These are phyloP conservation scores for Ajuga reptans DNA, from an alignment of 305 asterid species.

Conservation along the genomic window DNA sequence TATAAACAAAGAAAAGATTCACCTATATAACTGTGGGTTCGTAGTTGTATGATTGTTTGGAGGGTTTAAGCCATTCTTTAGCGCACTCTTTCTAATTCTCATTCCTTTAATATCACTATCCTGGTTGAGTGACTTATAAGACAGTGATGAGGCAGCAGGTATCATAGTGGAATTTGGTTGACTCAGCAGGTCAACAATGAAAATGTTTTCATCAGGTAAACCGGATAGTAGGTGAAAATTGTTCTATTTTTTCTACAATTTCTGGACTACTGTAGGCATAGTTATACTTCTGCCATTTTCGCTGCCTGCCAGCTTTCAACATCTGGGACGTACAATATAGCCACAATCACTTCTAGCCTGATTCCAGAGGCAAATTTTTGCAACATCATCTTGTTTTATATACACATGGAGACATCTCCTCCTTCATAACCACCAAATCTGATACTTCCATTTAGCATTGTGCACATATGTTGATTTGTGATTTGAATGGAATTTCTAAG, in stretches of 20 bases:
- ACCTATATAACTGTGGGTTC: background rate
- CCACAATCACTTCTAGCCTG: background rate
- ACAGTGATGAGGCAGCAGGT: constrained; percentile 22
- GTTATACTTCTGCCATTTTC: background rate
- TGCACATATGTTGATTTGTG: background rate
- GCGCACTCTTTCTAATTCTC: background rate
- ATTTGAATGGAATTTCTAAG: background rate
- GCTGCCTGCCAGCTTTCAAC: background rate
- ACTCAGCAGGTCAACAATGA: background rate
- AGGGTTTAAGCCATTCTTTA: background rate
- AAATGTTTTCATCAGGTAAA: constrained; percentile 16
- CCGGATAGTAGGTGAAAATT: constrained; percentile 3
- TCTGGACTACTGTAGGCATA: constrained; percentile 1
- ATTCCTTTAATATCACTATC: background rate
- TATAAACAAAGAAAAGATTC: background rate
- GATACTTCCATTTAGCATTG: background rate
- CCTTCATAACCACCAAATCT: background rate
- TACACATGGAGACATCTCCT: background rate
- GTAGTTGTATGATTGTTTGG: background rate
- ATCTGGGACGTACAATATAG: constrained; percentile 1
- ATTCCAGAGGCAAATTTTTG: background rate
- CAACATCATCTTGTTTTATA: background rate
- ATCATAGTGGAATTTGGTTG: constrained; percentile 19
- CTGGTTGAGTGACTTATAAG: constrained; percentile 20
- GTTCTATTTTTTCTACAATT: constrained; percentile 7